Conservation (phyloP, 305 asterid genomes). For the Plantago lanceolata region DNA sequence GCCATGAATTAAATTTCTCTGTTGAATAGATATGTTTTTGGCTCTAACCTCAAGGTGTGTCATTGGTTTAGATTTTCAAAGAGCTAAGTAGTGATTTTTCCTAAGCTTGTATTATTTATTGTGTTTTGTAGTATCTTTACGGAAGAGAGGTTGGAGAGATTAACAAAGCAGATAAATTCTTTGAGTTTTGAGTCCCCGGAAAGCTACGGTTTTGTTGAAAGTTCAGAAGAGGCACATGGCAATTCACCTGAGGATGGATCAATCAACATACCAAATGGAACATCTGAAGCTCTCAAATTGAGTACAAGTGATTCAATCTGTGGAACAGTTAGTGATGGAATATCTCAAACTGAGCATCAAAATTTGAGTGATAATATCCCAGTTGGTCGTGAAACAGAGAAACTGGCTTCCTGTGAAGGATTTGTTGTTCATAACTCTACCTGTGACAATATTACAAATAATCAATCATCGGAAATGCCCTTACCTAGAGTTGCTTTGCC, state of each 20-base stretch:
- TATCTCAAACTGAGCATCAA: constrained; percentile 40
- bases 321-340: constrained; percentile 35
- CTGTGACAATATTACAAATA: constrained; percentile 32
- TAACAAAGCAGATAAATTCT: constrained; percentile 62
- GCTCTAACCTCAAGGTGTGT: neutral
- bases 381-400: constrained; percentile 41
- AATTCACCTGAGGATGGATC: constrained; percentile 18
- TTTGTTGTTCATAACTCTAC: constrained; percentile 30
- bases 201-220: constrained; percentile 41
- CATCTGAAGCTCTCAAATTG: constrained; percentile 43
- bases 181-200: constrained; percentile 56
- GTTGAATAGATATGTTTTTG: neutral
- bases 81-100: neutral
- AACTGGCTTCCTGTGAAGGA: constrained; percentile 36
- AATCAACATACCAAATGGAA: constrained; percentile 28
- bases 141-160: constrained; percentile 87
- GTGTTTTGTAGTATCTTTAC: constrained; percentile 63
- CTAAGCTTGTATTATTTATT: constrained; percentile 17
- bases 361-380: constrained; percentile 29
- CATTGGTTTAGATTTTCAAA: neutral
- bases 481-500: constrained; percentile 56
- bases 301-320: constrained; percentile 37
- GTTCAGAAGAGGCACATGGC: constrained; percentile 44
- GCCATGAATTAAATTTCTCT: too few species aligned
- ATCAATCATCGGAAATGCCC: constrained; percentile 46